Percentiles rank a stretch among this genome's conserved stretches.
phyloP scores from a whole-genome alignment of 169 alveolate species.

The Blepharisma undulans region DNA sequence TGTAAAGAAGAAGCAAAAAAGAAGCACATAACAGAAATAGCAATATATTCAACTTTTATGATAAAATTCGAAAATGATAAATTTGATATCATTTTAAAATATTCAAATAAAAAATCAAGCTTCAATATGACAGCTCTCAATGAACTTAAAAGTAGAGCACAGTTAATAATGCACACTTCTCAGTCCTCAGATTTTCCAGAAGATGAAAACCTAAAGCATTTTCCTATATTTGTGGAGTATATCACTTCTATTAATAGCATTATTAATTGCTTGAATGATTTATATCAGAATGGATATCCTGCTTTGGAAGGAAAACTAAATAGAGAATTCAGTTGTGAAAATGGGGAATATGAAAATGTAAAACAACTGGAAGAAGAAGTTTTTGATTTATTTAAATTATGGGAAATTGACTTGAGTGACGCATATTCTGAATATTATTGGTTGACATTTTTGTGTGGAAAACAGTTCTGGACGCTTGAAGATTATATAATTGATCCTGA shows the following conservation, averaged over 20 bases:
- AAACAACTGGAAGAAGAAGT: not conserved
- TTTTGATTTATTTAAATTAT: not conserved
- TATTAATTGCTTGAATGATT: not conserved
- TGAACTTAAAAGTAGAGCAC: not conserved
- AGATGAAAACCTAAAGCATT: not conserved
- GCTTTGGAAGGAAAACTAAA: not conserved
- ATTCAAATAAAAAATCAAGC: not conserved
- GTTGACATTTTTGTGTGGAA: not conserved
- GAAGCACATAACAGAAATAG: not conserved
- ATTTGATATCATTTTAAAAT: not conserved
- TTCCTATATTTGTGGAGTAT: not conserved
- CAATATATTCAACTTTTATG: not conserved
- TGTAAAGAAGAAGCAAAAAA: constrained; percentile 7
- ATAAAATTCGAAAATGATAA: not conserved
- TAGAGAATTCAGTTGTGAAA: not conserved
- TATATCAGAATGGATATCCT: not conserved
- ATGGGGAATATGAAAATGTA: not conserved
- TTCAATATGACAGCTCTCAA: not conserved
- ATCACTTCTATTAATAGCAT: not conserved
- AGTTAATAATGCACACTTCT: not conserved
- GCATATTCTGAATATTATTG: not conserved
- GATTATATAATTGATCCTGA: not conserved
- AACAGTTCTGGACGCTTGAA: constrained; percentile 11
- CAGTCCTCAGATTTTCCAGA: not conserved
- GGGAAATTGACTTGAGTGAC: not conserved